Percentiles rank a stretch among this genome's conserved stretches.
phyloP scores from a whole-genome alignment of 1,284 basidiomycete species.

The Amylostereum areolatum region DNA sequence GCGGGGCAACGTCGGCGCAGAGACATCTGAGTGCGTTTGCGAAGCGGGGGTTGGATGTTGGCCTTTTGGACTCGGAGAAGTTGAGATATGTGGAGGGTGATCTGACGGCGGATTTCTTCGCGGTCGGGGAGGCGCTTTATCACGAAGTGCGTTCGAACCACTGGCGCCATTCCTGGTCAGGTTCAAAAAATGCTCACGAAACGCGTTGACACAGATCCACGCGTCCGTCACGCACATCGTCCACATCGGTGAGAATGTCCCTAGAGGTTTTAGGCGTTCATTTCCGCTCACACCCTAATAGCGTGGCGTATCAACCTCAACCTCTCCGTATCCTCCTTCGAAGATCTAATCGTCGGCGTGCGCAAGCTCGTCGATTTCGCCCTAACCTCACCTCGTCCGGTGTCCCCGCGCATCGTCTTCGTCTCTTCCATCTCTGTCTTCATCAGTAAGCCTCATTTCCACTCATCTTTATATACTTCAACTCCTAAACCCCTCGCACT shows the following conservation, averaged over 20 bases:
- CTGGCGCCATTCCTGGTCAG: not conserved
- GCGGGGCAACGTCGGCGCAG: constrained; percentile 9
- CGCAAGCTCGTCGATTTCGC: constrained; percentile 19
- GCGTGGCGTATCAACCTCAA: constrained; percentile 33
- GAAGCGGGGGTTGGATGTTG: constrained; percentile 19
- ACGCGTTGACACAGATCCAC: constrained; percentile 12
- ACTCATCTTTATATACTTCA: too few species aligned
- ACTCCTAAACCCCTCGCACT: not conserved
- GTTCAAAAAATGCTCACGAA: not conserved
- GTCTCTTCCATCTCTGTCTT: constrained; percentile 27
- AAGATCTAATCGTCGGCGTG: constrained; percentile 13
- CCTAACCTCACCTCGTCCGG: constrained; percentile 17
- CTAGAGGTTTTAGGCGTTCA: not conserved
- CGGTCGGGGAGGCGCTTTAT: constrained; percentile 16
- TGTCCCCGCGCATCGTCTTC: constrained; percentile 24
- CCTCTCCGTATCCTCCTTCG: constrained; percentile 18
- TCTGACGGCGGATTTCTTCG: constrained; percentile 15
- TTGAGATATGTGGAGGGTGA: constrained; percentile 23
- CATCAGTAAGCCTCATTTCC: constrained; percentile 13
- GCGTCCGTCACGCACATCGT: constrained; percentile 26
- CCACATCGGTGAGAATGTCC: constrained; percentile 23
- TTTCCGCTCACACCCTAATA: constrained; percentile 3
- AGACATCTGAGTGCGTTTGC: constrained; percentile 22
- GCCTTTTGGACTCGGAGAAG: constrained; percentile 18
- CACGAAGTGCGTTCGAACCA: constrained; percentile 16